A percentile compares a stretch with the other conserved stretches of the same genome.
Evolutionary conservation across 352 stramenopile genomes (phyloP).

Genomic region (Phytopythium delawarense): DNA sequence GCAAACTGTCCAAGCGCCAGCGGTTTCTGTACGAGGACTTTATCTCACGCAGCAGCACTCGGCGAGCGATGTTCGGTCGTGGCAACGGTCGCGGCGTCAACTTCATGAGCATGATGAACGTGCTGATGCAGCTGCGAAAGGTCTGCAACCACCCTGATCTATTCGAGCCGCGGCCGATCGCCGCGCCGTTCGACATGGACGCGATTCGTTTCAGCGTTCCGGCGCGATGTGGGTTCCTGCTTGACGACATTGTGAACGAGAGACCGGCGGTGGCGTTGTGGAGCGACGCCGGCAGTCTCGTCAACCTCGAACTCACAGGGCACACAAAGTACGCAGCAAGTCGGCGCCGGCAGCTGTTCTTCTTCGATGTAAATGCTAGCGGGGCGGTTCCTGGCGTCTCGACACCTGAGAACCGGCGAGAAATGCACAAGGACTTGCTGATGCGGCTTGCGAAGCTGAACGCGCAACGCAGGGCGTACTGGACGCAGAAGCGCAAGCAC

Average conservation of each 20-base stretch:
- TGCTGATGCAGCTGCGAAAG: constrained; percentile 98
- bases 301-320: constrained; percentile 34
- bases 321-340: constrained; percentile 25
- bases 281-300: constrained; percentile 27
- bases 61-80: constrained; percentile 85
- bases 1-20: constrained; percentile 93
- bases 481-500: constrained; percentile 30
- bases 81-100: constrained; percentile 82
- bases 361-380: constrained; percentile 37
- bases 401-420: constrained; percentile 14
- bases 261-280: constrained; percentile 32
- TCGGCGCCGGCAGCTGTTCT: constrained; percentile 34
- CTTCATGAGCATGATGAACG: constrained; percentile 99
- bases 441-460: constrained; percentile 26
- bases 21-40: constrained; percentile 98
- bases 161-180: constrained; percentile 95
- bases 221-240: constrained; percentile 38
- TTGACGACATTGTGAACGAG: constrained; percentile 36
- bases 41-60: constrained; percentile 93
- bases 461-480: constrained; percentile 27
- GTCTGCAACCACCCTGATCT: constrained; percentile 98
- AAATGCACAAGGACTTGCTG: constrained; percentile 34
- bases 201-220: constrained; percentile 26
- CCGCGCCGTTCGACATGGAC: constrained; percentile 90
- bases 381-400: constrained; percentile 23